Conservation (phyloP, 768 basidiomycete species). For the Tricholomella constricta region DNA sequence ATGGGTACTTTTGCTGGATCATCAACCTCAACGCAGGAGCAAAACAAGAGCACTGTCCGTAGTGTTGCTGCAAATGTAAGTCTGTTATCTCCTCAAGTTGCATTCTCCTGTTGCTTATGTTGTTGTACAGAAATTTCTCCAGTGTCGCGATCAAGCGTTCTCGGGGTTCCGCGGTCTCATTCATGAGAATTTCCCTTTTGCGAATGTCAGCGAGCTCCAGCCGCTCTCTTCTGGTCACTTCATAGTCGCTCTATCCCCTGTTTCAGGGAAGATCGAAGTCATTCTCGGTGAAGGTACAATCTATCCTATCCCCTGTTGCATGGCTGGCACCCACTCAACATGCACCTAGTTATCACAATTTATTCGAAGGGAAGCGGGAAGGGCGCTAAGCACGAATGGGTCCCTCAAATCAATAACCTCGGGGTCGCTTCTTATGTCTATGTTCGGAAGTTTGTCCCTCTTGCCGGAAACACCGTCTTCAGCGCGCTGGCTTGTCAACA, state of each 20-base stretch:
- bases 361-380: neutral
- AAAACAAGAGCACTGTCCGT: neutral
- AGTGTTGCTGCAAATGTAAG: neutral
- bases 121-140: neutral
- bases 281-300: neutral
- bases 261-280: neutral
- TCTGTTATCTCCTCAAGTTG: neutral
- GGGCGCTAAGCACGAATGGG: neutral
- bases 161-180: neutral
- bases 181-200: neutral
- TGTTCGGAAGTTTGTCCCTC: neutral
- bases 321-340: too few species aligned
- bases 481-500: neutral
- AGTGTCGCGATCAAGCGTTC: neutral
- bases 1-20: neutral
- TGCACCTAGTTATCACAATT: neutral
- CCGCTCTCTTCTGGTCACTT: neutral
- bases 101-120: neutral
- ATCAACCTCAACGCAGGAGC: neutral
- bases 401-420: neutral
- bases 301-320: too few species aligned
- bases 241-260: neutral
- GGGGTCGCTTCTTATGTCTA: neutral
- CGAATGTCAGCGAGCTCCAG: neutral
- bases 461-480: neutral